These are phyloP conservation scores for Coccomyxa subellipsoidea DNA, from an alignment of 163 green algal genomes.

Conservation along the genomic window DNA sequence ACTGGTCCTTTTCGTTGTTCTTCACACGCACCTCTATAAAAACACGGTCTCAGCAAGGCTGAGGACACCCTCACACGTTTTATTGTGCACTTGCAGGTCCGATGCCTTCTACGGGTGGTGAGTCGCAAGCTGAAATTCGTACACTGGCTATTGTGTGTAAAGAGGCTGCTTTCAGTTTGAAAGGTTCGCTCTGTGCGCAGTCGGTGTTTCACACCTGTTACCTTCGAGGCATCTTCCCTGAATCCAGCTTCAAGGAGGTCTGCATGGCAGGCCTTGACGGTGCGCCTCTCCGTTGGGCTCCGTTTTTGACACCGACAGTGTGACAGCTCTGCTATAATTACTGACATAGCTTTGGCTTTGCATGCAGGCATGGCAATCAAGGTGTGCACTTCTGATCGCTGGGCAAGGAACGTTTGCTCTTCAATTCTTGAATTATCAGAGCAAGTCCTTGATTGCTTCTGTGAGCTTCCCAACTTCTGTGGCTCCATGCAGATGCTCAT, in stretches of 20 bases:
- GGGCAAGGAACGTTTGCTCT: background rate
- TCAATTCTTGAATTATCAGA: background rate
- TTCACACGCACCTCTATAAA: background rate
- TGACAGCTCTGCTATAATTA: no score
- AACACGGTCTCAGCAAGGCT: background rate
- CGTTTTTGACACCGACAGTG: no score
- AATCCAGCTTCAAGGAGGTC: background rate
- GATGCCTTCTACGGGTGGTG: slow-evolving; percentile 1
- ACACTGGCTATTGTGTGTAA: no score
- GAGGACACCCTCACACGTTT: background rate
- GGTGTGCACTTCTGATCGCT: background rate
- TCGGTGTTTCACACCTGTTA: slow-evolving; percentile 3
- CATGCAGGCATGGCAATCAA: slow-evolving; percentile 1
- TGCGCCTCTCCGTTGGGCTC: background rate
- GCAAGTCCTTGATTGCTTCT: background rate
- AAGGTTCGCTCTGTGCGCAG: background rate
- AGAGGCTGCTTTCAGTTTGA: background rate
- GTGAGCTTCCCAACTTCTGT: background rate
- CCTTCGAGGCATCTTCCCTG: slow-evolving; percentile 2
- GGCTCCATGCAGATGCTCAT: background rate
- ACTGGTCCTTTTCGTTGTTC: background rate
- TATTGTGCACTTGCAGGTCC: background rate
- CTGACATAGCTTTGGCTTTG: background rate
- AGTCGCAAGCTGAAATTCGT: background rate
- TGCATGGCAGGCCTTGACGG: background rate